These are phyloP conservation scores for Hypoxylon rickii DNA, from an alignment of 495 filamentous ascomycete genomes.

Conservation along the genomic window DNA sequence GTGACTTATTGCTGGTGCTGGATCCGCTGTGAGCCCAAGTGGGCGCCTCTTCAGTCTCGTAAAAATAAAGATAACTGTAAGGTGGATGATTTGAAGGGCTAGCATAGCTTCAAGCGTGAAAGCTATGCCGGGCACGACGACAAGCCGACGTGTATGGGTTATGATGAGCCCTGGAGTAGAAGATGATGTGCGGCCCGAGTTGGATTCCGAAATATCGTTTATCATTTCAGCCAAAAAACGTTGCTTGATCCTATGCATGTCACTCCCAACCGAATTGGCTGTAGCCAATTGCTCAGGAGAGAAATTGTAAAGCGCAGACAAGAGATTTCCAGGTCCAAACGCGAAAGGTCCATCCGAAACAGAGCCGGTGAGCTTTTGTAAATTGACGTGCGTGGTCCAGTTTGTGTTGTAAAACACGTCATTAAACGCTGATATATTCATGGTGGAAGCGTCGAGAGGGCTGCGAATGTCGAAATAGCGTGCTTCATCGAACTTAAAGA, in stretches of 20 bases:
- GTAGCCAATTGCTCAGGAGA: slow-evolving; percentile 23
- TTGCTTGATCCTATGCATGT: slow-evolving; percentile 39
- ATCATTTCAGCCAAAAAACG: slow-evolving; percentile 45
- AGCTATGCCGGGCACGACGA: slow-evolving; percentile 27
- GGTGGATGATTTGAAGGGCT: slow-evolving; percentile 7
- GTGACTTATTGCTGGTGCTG: slow-evolving; percentile 19
- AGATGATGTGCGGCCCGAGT: neutral
- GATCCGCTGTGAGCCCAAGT: slow-evolving; percentile 28
- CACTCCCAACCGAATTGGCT: slow-evolving; percentile 15
- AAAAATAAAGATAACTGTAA: slow-evolving; percentile 11
- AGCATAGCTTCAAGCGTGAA: slow-evolving; percentile 21
- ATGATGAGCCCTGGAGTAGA: neutral
- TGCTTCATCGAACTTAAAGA: slow-evolving; percentile 35
- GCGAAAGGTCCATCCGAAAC: slow-evolving; percentile 12
- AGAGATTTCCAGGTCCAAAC: slow-evolving; percentile 29
- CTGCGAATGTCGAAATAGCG: slow-evolving; percentile 18
- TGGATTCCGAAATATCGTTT: slow-evolving; percentile 28
- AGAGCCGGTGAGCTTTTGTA: slow-evolving; percentile 12
- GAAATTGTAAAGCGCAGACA: slow-evolving; percentile 36
- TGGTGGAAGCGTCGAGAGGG: neutral
- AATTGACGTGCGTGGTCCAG: slow-evolving; percentile 28
- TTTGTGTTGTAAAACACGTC: slow-evolving; percentile 13
- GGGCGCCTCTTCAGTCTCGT: slow-evolving; percentile 24
- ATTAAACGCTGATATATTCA: slow-evolving; percentile 26
- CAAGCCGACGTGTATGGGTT: slow-evolving; percentile 12